Evolutionary conservation across 2,329 filamentous ascomycete genomes (phyloP).

Genomic region (Tolypocladium amazonense): DNA sequence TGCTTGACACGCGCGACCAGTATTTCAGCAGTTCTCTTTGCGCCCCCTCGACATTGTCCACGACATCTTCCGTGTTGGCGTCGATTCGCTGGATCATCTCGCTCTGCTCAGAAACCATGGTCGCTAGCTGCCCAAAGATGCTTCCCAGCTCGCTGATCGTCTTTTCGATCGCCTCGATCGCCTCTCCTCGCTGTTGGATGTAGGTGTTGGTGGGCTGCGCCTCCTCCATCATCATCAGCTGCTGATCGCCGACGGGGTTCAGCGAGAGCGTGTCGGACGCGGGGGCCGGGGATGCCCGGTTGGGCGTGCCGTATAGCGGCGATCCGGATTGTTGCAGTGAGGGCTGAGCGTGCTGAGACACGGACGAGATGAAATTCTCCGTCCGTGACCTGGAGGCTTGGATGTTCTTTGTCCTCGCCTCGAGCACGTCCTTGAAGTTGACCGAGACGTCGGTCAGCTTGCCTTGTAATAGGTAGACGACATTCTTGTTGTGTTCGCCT

Average conservation of each 20-base stretch:
- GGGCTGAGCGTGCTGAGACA: slow-evolving; percentile 64
- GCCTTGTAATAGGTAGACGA: slow-evolving; percentile 82
- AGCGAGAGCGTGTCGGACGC: slow-evolving; percentile 70
- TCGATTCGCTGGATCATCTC: slow-evolving; percentile 98
- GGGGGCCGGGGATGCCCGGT: slow-evolving; percentile 54
- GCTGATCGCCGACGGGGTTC: slow-evolving; percentile 71
- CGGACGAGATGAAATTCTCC: slow-evolving; percentile 91
- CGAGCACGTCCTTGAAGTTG: slow-evolving; percentile 95
- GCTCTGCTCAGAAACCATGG: slow-evolving; percentile 95
- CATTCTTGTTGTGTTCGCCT: slow-evolving; percentile 96
- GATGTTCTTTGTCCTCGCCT: slow-evolving; percentile 95
- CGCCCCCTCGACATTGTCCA: slow-evolving; percentile 95
- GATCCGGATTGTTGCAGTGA: slow-evolving; percentile 67
- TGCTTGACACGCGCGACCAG: slow-evolving; percentile 87
- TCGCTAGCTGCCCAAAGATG: slow-evolving; percentile 88
- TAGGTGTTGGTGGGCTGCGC: slow-evolving; percentile 78
- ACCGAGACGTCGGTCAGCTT: slow-evolving; percentile 86
- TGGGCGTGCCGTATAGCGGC: slow-evolving; percentile 75
- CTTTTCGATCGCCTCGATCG: slow-evolving; percentile 92
- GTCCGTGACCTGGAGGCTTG: slow-evolving; percentile 86
- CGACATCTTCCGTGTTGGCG: slow-evolving; percentile 93
- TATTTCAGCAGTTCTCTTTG: slow-evolving; percentile 95
- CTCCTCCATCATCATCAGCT: slow-evolving; percentile 87
- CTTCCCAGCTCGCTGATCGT: slow-evolving; percentile 84
- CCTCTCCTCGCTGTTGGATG: slow-evolving; percentile 86